Percentiles rank a stretch among this genome's conserved stretches.
Evolutionary conservation across 768 basidiomycete species (phyloP).

Genomic region (Tricholoma saponaceum): DNA sequence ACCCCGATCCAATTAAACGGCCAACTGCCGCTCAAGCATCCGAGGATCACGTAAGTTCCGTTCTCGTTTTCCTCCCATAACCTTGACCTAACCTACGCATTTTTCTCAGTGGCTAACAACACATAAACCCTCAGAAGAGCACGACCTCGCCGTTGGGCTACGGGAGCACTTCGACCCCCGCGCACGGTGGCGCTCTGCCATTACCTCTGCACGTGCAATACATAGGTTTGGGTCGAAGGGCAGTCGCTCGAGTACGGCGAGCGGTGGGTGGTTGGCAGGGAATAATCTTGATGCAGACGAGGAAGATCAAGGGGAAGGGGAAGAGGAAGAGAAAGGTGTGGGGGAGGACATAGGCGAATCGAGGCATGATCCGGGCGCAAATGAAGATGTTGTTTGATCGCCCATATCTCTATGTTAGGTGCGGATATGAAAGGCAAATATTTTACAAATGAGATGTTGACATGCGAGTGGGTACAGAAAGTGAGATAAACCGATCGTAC

Average conservation of each 20-base stretch:
- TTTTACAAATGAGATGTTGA: no score
- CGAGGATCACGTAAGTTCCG: conserved; percentile 50
- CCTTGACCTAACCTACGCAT: background rate
- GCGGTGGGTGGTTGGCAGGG: conserved; percentile 26
- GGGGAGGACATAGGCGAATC: no score
- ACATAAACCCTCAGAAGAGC: conserved; percentile 59
- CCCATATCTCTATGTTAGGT: no score
- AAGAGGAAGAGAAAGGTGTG: no score
- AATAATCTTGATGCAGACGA: conserved; percentile 22
- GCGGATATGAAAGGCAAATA: no score
- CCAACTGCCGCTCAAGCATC: conserved; percentile 74
- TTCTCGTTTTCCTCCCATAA: background rate
- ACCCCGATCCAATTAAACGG: conserved; percentile 65
- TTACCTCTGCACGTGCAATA: conserved; percentile 44
- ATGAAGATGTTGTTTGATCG: no score
- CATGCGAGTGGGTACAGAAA: no score
- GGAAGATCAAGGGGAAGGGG: conserved; percentile 21
- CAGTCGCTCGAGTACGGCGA: conserved; percentile 26
- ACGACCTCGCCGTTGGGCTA: conserved; percentile 69
- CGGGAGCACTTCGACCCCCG: conserved; percentile 80
- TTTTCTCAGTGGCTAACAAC: conserved; percentile 58
- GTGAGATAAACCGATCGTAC: no score
- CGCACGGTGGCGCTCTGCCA: conserved; percentile 71
- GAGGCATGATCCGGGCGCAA: no score
- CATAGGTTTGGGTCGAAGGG: conserved; percentile 29